phyloP scores from a whole-genome alignment of 2,329 filamentous ascomycete species.

The Pestalotiopsis sp. region DNA sequence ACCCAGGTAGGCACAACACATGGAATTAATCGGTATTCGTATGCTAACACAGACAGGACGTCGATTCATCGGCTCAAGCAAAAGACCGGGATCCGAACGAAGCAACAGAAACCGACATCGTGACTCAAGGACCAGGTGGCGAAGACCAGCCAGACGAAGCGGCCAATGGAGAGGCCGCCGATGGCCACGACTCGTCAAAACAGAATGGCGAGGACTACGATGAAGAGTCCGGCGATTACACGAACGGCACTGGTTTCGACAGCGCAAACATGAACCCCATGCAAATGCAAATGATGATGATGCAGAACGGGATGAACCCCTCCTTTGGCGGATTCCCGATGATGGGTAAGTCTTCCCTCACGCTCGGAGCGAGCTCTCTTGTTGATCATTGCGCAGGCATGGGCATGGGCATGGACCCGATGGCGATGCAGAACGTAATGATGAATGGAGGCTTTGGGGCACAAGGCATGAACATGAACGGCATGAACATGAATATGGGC shows the following conservation, averaged over 20 bases:
- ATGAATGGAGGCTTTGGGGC: slow-evolving; percentile 77
- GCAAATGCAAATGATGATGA: slow-evolving; percentile 74
- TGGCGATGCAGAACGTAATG: slow-evolving; percentile 75
- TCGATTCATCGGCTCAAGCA: neutral
- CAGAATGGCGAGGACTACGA: slow-evolving; percentile 32
- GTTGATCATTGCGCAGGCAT: slow-evolving; percentile 57
- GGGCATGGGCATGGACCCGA: slow-evolving; percentile 85
- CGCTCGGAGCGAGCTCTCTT: neutral
- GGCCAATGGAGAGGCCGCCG: slow-evolving; percentile 24
- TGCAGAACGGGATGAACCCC: slow-evolving; percentile 69
- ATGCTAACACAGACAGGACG: neutral
- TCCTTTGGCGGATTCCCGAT: slow-evolving; percentile 67
- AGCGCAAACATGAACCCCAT: slow-evolving; percentile 74
- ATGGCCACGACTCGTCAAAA: slow-evolving; percentile 33
- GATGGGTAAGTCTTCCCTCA: slow-evolving; percentile 73
- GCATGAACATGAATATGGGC: slow-evolving; percentile 80
- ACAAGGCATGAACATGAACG: slow-evolving; percentile 74
- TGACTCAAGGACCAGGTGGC: slow-evolving; percentile 22
- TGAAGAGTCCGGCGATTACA: slow-evolving; percentile 46
- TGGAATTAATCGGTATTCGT: neutral
- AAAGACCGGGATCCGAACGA: slow-evolving; percentile 18
- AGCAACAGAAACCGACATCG: slow-evolving; percentile 20
- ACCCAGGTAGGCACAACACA: neutral
- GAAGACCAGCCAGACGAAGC: slow-evolving; percentile 29
- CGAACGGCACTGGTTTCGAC: slow-evolving; percentile 64